Percentiles rank a stretch among this genome's conserved stretches.
Evolutionary conservation across 331 rosid genomes (phyloP).

Genomic region (Stylosanthes scabra): DNA sequence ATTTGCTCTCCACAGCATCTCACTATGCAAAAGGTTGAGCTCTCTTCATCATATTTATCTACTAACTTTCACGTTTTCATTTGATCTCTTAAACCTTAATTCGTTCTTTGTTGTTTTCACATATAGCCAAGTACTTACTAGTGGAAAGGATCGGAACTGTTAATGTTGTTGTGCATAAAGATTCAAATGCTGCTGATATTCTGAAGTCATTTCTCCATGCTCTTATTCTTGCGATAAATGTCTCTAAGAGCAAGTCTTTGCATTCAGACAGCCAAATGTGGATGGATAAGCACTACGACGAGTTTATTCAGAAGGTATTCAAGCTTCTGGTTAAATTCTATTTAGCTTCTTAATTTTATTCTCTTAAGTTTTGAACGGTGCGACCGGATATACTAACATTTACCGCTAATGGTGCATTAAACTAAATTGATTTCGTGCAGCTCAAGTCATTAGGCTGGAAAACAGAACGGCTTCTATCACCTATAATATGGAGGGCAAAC

Average conservation of each 20-base stretch:
- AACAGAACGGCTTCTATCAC: constrained; percentile 84
- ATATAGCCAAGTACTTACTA: constrained; percentile 79
- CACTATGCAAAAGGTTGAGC: constrained; percentile 67
- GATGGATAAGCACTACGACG: constrained; percentile 76
- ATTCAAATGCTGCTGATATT: constrained; percentile 70
- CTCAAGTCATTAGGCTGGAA: constrained; percentile 84
- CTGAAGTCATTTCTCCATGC: constrained; percentile 83
- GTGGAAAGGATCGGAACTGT: constrained; percentile 72
- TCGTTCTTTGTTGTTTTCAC: constrained; percentile 31
- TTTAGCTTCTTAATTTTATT: too few species aligned
- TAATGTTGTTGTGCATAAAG: constrained; percentile 71
- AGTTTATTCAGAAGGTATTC: constrained; percentile 74
- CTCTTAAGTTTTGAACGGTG: neutral
- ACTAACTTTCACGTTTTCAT: constrained; percentile 18
- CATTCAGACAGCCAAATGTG: constrained; percentile 78
- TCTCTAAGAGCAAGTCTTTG: constrained; percentile 51
- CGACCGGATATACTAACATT: neutral
- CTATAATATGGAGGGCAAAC: constrained; percentile 82
- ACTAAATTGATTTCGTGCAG: constrained; percentile 50
- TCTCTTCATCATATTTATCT: constrained; percentile 13
- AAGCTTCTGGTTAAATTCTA: constrained; percentile 26
- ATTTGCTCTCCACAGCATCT: constrained; percentile 65
- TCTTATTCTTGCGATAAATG: constrained; percentile 54
- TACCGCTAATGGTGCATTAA: constrained; percentile 3
- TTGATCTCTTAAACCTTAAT: constrained; percentile 24